Conservation (phyloP, 768 basidiomycete species). For the Ramaria rubella region DNA sequence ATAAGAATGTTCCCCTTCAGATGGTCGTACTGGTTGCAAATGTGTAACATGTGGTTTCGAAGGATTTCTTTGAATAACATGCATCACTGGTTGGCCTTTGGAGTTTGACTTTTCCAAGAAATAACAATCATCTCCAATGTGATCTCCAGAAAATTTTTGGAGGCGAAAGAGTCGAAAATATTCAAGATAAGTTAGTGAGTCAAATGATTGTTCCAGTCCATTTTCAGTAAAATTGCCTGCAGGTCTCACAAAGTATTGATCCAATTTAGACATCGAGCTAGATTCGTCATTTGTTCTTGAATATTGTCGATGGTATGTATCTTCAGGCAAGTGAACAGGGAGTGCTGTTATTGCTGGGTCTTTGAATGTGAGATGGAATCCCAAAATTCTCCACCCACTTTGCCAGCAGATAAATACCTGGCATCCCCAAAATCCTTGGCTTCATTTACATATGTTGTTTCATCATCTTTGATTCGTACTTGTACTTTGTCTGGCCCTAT, state of each 20-base stretch:
- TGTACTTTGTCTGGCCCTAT: slow-evolving; percentile 16
- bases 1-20: slow-evolving; percentile 31
- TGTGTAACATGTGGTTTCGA: slow-evolving; percentile 17
- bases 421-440: slow-evolving; percentile 32
- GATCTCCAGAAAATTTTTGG: slow-evolving; percentile 1
- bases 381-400: slow-evolving; percentile 33
- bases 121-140: neutral
- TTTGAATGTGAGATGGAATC: slow-evolving; percentile 29
- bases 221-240: slow-evolving; percentile 3
- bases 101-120: slow-evolving; percentile 9
- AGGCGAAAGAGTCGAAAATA: slow-evolving; percentile 18
- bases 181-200: slow-evolving; percentile 14
- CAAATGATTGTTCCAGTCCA: slow-evolving; percentile 3
- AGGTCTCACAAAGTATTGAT: slow-evolving; percentile 19
- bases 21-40: slow-evolving; percentile 21
- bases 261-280: slow-evolving; percentile 13
- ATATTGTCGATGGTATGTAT: slow-evolving; percentile 21
- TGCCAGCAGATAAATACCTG: slow-evolving; percentile 28
- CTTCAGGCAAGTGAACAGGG: slow-evolving; percentile 25
- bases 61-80: slow-evolving; percentile 13
- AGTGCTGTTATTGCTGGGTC: slow-evolving; percentile 29
- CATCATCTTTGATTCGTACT: no score
- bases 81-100: slow-evolving; percentile 10
- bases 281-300: neutral
- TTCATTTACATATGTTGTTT: no score